phyloP scores from a whole-genome alignment of 768 basidiomycete genomes.

The Clathrus columnatus region DNA sequence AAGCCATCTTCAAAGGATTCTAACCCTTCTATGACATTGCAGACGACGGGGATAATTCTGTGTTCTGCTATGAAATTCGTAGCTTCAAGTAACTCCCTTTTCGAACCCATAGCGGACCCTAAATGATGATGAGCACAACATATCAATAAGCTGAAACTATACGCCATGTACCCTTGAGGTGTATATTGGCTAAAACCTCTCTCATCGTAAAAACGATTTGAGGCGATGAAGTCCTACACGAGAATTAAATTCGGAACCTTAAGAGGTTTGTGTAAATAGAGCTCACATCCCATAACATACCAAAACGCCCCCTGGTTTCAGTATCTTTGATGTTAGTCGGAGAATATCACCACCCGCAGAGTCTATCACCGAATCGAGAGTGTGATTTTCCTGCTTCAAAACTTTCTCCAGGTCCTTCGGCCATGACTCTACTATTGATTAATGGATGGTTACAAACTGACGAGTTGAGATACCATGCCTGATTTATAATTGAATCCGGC shows the following conservation, averaged over 20 bases:
- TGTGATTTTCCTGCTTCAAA: conserved; percentile 26
- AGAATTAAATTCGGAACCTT: neutral
- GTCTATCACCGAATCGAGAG: conserved; percentile 58
- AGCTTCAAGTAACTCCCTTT: conserved; percentile 61
- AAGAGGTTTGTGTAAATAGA: neutral
- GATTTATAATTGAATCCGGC: conserved; percentile 6
- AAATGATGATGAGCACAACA: neutral
- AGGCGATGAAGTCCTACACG: conserved; percentile 49
- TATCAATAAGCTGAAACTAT: neutral
- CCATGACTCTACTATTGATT: conserved; percentile 37
- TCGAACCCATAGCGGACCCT: conserved; percentile 85
- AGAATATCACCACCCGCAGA: conserved; percentile 63
- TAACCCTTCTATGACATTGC: conserved; percentile 61
- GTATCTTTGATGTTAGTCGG: conserved; percentile 35
- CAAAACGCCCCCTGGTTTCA: conserved; percentile 50
- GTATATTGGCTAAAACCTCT: conserved; percentile 65
- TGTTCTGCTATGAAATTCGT: conserved; percentile 61
- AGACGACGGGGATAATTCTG: conserved; percentile 60
- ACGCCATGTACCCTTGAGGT: conserved; percentile 48
- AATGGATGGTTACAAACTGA: neutral
- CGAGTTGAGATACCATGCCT: neutral
- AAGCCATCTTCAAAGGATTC: conserved; percentile 62
- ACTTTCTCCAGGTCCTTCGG: conserved; percentile 36
- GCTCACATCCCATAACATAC: conserved; percentile 61
- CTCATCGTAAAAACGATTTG: conserved; percentile 65